Evolutionary conservation across 495 filamentous ascomycete genomes (phyloP), one percentile per base, ranked within the genome.

Genomic region (Podospora pseudoanserina): DNA sequence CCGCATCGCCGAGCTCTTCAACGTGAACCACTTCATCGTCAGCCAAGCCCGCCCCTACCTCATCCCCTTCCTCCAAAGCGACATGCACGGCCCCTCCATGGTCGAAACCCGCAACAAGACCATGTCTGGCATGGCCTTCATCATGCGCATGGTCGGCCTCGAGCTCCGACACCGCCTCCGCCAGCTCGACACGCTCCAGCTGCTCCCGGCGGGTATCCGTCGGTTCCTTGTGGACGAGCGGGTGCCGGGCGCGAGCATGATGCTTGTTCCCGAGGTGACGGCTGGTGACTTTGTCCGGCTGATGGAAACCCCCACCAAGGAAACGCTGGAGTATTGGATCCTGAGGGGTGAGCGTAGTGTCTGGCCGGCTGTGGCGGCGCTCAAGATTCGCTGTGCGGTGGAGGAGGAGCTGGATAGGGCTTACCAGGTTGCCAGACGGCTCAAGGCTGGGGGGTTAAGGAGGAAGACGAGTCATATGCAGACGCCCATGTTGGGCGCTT

Each of bases 1-100:
- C 53, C 88, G 94, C 58, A 90, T 97, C 64, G 90, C 92, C 6
- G 91, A 96, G 77, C 88, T 97, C 30, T 97, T 97, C 85, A 97
- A 97, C 76, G 90, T 97, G 70, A 94, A 93, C 78, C 91, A 94
- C 81, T 94, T 92, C 81, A 88, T 94, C 68, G 87, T 94, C 68
- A 89, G 86, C 67, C 91, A 93, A 77, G 90, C 91, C 0, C 85
- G 91, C 4, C 91, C 91, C 0, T 93, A 92, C 75, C 79, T 94
- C 19, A 87, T 90, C n/a, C 94, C 94, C 2, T 96, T 97, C 73
- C 81, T 97, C 2, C 88, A 89, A 39, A 88, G 87, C 54, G 92
- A 96, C 69, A 87, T 93, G 76, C 89, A 93, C 74, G 89, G 92
- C 30, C 88, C 92, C 3, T 86, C 89, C 54, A 83, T 85, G 44